phyloP scores from a whole-genome alignment of 805 yeast species.

The Ogataea saltuana region DNA sequence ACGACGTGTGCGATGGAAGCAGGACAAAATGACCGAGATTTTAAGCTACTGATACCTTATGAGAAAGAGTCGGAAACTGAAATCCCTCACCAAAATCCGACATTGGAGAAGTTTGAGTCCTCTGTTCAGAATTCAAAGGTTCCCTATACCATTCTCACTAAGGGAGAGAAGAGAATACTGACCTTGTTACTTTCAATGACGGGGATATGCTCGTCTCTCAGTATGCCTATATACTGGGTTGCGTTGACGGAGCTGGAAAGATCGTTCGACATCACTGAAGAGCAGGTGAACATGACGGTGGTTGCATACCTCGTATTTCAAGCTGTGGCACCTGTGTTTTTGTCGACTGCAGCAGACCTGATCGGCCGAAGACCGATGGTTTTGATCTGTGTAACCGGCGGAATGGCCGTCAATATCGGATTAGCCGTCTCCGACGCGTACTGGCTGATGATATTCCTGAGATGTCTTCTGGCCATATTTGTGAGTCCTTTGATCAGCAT shows the following conservation, averaged over 20 bases:
- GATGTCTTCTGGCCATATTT: constrained; percentile 78
- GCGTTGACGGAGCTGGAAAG: constrained; percentile 60
- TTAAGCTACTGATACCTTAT: not conserved
- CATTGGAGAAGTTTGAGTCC: not conserved
- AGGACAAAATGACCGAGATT: too few relatives aligned
- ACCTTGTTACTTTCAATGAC: constrained; percentile 43
- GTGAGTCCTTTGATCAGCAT: constrained; percentile 76
- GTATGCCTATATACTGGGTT: constrained; percentile 81
- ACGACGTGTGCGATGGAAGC: too few relatives aligned
- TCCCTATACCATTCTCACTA: constrained; percentile 47
- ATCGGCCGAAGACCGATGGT: constrained; percentile 73
- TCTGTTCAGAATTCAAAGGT: not conserved
- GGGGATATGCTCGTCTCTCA: constrained; percentile 68
- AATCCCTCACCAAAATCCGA: not conserved
- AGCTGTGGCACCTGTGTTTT: constrained; percentile 71
- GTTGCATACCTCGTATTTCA: constrained; percentile 77
- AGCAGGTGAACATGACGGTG: constrained; percentile 65
- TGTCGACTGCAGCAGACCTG: constrained; percentile 68
- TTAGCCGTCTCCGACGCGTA: constrained; percentile 59
- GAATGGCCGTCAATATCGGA: constrained; percentile 63
- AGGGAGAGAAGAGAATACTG: constrained; percentile 42
- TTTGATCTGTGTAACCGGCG: constrained; percentile 53
- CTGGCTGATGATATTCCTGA: constrained; percentile 60
- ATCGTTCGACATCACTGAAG: constrained; percentile 56
- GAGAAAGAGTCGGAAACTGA: not conserved